A percentile compares a stretch with the other conserved stretches of the same genome.
These are phyloP conservation scores for Backusella liffmaniae DNA, from an alignment of 192 early-diverging fungal species.

Conservation along the genomic window DNA sequence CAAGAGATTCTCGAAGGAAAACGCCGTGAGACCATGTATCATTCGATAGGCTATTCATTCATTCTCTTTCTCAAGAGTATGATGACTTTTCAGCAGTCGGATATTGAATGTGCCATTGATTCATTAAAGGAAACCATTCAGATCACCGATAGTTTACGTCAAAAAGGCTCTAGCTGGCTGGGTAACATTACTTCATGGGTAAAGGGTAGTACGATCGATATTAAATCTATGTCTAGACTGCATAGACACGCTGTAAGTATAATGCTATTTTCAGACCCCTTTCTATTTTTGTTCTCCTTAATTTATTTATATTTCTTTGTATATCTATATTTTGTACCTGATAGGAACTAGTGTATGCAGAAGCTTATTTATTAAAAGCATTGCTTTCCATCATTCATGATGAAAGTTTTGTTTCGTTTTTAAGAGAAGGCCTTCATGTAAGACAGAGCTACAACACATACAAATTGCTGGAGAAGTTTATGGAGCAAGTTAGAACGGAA, in stretches of 20 bases:
- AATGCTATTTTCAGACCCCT: not conserved
- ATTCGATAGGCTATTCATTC: constrained; percentile 70
- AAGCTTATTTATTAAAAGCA: constrained; percentile 71
- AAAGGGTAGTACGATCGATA: constrained; percentile 38
- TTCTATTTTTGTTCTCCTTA: constrained; percentile 1
- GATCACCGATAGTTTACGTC: constrained; percentile 60
- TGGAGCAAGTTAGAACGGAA: constrained; percentile 48
- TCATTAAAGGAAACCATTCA: constrained; percentile 62
- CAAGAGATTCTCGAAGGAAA: constrained; percentile 54
- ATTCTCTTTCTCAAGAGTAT: constrained; percentile 66
- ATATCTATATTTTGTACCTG: not conserved
- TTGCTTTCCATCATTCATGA: constrained; percentile 73
- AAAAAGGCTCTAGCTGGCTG: constrained; percentile 51
- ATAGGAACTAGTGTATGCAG: constrained; percentile 79
- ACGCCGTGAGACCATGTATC: constrained; percentile 58
- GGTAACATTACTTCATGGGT: constrained; percentile 48
- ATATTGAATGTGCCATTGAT: constrained; percentile 65
- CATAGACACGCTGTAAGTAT: constrained; percentile 61
- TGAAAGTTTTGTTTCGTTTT: constrained; percentile 69
- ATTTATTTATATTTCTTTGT: not conserved
- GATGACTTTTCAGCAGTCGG: constrained; percentile 75
- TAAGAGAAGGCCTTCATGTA: constrained; percentile 79
- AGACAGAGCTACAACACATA: constrained; percentile 68
- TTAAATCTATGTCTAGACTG: constrained; percentile 54
- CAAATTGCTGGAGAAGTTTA: constrained; percentile 51